Conservation (phyloP, 2,329 filamentous ascomycete species). For the Talaromyces sp. region DNA sequence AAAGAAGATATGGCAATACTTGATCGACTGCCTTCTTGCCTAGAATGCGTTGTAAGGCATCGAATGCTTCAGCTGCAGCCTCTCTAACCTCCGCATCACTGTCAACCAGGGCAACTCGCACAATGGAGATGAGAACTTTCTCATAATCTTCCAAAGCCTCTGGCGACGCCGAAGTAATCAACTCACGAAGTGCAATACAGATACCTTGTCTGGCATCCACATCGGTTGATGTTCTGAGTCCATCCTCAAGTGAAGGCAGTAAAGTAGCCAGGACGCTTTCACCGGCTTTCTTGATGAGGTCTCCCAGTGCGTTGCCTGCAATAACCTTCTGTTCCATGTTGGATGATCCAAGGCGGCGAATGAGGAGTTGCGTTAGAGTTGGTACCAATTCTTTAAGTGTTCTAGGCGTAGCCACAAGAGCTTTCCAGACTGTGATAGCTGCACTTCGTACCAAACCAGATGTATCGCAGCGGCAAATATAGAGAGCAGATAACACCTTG, state of each 20-base stretch:
- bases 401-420: slow-evolving; percentile 83
- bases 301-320: slow-evolving; percentile 92
- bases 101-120: slow-evolving; percentile 88
- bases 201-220: slow-evolving; percentile 95
- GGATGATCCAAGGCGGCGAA: slow-evolving; percentile 85
- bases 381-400: slow-evolving; percentile 94
- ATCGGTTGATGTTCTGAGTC: slow-evolving; percentile 81
- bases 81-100: slow-evolving; percentile 86
- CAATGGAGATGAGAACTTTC: slow-evolving; percentile 89
- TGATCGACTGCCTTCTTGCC: slow-evolving; percentile 95
- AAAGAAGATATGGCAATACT: slow-evolving; percentile 87
- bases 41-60: slow-evolving; percentile 86
- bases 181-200: slow-evolving; percentile 89
- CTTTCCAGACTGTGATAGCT: slow-evolving; percentile 94
- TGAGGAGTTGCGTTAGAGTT: slow-evolving; percentile 90
- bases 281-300: slow-evolving; percentile 94
- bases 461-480: slow-evolving; percentile 96
- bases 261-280: slow-evolving; percentile 86
- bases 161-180: slow-evolving; percentile 82
- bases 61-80: slow-evolving; percentile 94
- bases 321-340: slow-evolving; percentile 99
- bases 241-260: slow-evolving; percentile 87
- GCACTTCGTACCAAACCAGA: slow-evolving; percentile 85
- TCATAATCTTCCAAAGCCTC: slow-evolving; percentile 93
- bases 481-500: slow-evolving; percentile 93